Evolutionary conservation across 2,329 filamentous ascomycete species (phyloP).

Genomic region (Fusarium nisikadoi): DNA sequence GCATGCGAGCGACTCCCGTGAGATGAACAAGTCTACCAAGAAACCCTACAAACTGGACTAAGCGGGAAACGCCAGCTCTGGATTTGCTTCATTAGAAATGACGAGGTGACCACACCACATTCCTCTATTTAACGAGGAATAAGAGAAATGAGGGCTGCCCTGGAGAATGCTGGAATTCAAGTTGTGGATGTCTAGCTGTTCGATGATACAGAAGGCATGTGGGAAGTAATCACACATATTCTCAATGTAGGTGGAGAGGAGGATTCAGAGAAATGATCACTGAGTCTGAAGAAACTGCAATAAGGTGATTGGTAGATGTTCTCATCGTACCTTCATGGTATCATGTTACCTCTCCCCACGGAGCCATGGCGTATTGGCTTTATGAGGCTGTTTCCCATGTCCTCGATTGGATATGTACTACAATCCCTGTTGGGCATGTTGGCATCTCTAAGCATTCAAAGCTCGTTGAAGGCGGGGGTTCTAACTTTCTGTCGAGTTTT

Average conservation of each 20-base stretch:
- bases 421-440: not conserved
- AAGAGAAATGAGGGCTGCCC: not conserved
- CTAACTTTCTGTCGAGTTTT: not conserved
- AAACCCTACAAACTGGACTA: not conserved
- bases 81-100: not conserved
- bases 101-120: not conserved
- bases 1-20: not conserved
- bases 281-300: not conserved
- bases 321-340: not conserved
- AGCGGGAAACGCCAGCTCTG: not conserved
- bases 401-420: not conserved
- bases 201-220: not conserved
- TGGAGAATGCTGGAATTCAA: not conserved
- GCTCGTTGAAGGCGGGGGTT: not conserved
- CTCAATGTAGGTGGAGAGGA: not conserved
- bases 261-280: not conserved
- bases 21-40: not conserved
- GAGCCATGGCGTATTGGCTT: not conserved
- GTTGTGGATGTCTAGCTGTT: not conserved
- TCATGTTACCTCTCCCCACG: not conserved
- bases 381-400: not conserved
- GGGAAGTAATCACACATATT: not conserved
- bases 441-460: not conserved
- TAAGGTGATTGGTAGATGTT: not conserved
- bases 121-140: not conserved